phyloP scores from a whole-genome alignment of 1,139 yeast species.

The Candida neerlandica region DNA sequence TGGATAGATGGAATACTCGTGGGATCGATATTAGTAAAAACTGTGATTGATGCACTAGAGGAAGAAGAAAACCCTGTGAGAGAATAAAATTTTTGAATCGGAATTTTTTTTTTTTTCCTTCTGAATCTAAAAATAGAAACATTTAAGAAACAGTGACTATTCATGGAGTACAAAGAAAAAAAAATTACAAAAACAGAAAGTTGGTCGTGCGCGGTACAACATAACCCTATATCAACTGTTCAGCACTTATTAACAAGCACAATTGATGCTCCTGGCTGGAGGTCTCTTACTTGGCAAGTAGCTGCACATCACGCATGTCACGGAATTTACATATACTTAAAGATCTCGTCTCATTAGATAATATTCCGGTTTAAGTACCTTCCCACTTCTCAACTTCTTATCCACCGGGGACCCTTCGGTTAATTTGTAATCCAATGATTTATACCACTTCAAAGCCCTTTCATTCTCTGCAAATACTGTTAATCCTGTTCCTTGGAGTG shows the following conservation, averaged over 20 bases:
- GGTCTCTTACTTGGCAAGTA: too few relatives aligned
- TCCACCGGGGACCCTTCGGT: constrained; percentile 50
- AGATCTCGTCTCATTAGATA: constrained; percentile 25
- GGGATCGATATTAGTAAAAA: not conserved
- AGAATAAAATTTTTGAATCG: not conserved
- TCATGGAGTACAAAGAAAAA: too few relatives aligned
- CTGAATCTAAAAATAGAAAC: constrained; percentile 5
- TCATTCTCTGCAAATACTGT: constrained; percentile 56
- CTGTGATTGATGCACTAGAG: not conserved
- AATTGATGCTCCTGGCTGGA: too few relatives aligned
- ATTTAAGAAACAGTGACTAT: not conserved
- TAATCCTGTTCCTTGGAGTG: constrained; percentile 37
- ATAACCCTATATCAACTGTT: too few relatives aligned
- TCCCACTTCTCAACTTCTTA: constrained; percentile 39
- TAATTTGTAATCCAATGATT: constrained; percentile 35
- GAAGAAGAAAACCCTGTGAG: not conserved
- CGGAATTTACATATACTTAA: not conserved
- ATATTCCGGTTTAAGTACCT: constrained; percentile 41
- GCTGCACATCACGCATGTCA: too few relatives aligned
- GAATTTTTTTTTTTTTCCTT: not conserved
- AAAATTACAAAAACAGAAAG: too few relatives aligned
- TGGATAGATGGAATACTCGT: not conserved
- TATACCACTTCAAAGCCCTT: constrained; percentile 48
- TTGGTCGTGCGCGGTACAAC: not conserved
- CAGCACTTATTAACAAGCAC: too few relatives aligned